Conservation (phyloP, 1,284 basidiomycete species). For the Polyporus tsugae region DNA sequence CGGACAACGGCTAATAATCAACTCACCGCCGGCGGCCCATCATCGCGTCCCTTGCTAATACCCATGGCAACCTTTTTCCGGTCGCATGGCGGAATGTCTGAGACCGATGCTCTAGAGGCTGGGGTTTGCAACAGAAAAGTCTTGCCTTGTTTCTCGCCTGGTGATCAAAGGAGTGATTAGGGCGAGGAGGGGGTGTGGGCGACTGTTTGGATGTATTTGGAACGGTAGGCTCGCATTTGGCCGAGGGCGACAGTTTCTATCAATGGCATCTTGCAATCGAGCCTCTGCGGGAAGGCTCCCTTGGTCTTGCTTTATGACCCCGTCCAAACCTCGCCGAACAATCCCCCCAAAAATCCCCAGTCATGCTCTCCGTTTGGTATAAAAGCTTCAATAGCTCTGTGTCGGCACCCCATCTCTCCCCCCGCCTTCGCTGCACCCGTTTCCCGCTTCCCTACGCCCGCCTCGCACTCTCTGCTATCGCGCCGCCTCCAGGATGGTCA, state of each 20-base stretch:
- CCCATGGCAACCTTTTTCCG: slow-evolving; percentile 27
- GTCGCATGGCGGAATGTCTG: background rate
- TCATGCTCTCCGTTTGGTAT: slow-evolving; percentile 21
- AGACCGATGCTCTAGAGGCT: slow-evolving; percentile 1
- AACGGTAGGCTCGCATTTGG: slow-evolving; percentile 30
- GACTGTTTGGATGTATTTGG: slow-evolving; percentile 32
- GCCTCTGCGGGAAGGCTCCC: slow-evolving; percentile 14
- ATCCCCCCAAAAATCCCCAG: slow-evolving; percentile 16
- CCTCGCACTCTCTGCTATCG: background rate
- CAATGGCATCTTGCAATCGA: slow-evolving; percentile 29
- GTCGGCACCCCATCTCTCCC: slow-evolving; percentile 5
- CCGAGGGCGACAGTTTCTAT: slow-evolving; percentile 22
- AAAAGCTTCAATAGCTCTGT: slow-evolving; percentile 3
- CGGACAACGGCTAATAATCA: background rate
- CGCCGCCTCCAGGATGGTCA: slow-evolving; percentile 12
- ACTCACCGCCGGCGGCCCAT: background rate
- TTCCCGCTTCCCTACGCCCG: background rate
- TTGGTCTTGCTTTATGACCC: slow-evolving; percentile 31
- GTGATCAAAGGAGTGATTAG: slow-evolving; percentile 18
- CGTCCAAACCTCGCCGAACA: slow-evolving; percentile 17
- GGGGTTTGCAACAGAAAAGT: slow-evolving; percentile 10
- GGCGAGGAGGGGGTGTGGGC: slow-evolving; percentile 22
- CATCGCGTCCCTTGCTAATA: background rate
- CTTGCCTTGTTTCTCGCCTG: slow-evolving; percentile 25
- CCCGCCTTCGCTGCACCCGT: background rate